Conservation (phyloP, 2,329 filamentous ascomycete genomes). For the Tolypocladium tundrense region DNA sequence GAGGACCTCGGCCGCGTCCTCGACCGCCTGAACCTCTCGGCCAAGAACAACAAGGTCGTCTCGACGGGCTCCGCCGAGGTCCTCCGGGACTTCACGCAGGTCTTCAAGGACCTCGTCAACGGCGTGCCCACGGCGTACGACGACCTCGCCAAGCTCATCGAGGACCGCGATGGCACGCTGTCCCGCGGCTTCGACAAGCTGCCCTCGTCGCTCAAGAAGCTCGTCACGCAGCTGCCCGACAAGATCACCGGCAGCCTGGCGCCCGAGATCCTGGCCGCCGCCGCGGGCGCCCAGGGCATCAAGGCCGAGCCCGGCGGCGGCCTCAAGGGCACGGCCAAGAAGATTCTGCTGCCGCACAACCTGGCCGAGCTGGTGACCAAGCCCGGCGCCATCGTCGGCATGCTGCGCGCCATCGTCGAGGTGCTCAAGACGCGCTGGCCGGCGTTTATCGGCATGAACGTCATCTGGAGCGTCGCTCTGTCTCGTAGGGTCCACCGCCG, state of each 20-base stretch:
- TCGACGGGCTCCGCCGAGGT: conserved; percentile 75
- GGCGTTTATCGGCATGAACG: conserved; percentile 81
- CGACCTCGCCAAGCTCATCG: conserved; percentile 60
- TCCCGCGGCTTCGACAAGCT: conserved; percentile 54
- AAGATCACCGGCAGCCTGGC: conserved; percentile 68
- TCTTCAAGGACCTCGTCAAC: conserved; percentile 85
- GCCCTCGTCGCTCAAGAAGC: conserved; percentile 70
- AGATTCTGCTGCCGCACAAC: conserved; percentile 59
- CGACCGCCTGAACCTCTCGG: conserved; percentile 72
- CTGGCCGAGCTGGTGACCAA: conserved; percentile 75
- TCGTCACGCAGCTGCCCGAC: conserved; percentile 73
- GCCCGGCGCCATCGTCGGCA: conserved; percentile 72
- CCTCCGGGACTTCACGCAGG: conserved; percentile 72
- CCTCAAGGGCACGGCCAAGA: conserved; percentile 53
- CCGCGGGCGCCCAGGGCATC: conserved; percentile 62
- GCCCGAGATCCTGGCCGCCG: conserved; percentile 72
- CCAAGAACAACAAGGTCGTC: conserved; percentile 78
- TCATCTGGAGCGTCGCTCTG: conserved; percentile 79
- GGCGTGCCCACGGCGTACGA: conserved; percentile 89
- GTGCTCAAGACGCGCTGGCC: conserved; percentile 83
- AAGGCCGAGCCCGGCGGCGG: conserved; percentile 44
- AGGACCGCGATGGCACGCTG: conserved; percentile 52
- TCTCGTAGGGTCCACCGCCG: conserved; percentile 53
- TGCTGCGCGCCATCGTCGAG: conserved; percentile 84
- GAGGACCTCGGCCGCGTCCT: conserved; percentile 74